These are phyloP conservation scores for Stevia rebaudiana DNA, from an alignment of 140 eudicot species.

Conservation along the genomic window DNA sequence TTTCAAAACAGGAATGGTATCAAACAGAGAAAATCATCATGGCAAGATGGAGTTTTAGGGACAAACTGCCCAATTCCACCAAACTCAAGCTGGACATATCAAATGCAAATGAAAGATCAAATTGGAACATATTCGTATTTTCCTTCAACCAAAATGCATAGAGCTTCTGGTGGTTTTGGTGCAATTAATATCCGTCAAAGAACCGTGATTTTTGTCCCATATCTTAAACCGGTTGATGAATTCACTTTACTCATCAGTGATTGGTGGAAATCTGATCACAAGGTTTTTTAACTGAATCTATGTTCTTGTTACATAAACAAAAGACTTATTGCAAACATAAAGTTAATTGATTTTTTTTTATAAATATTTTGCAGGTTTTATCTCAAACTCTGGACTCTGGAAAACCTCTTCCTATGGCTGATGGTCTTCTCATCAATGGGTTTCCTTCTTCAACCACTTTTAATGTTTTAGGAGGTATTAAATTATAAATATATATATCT, in stretches of 20 bases:
- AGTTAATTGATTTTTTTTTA: not conserved
- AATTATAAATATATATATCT: not conserved
- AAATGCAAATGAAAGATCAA: constrained; percentile 61
- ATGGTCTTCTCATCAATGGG: constrained; percentile 67
- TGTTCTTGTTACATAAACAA: not conserved
- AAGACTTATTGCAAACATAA: not conserved
- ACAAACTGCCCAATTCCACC: constrained; percentile 65
- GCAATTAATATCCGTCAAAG: constrained; percentile 38
- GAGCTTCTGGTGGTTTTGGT: constrained; percentile 60
- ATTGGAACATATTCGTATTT: constrained; percentile 49
- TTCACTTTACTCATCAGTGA: constrained; percentile 52
- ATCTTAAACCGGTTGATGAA: constrained; percentile 51
- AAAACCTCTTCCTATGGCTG: constrained; percentile 46
- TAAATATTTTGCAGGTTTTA: constrained; percentile 53
- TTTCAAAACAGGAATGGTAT: constrained; percentile 46
- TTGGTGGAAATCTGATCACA: constrained; percentile 66
- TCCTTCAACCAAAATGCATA: constrained; percentile 53
- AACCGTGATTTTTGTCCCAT: constrained; percentile 54
- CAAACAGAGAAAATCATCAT: constrained; percentile 50
- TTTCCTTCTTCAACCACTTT: constrained; percentile 28
- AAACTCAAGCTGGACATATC: constrained; percentile 49
- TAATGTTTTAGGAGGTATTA: constrained; percentile 41
- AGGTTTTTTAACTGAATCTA: constrained; percentile 30
- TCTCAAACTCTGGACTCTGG: constrained; percentile 52
- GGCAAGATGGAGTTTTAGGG: constrained; percentile 73